Evolutionary conservation across 305 asterid species (phyloP).

Genomic region (Nicotiana rustica): DNA sequence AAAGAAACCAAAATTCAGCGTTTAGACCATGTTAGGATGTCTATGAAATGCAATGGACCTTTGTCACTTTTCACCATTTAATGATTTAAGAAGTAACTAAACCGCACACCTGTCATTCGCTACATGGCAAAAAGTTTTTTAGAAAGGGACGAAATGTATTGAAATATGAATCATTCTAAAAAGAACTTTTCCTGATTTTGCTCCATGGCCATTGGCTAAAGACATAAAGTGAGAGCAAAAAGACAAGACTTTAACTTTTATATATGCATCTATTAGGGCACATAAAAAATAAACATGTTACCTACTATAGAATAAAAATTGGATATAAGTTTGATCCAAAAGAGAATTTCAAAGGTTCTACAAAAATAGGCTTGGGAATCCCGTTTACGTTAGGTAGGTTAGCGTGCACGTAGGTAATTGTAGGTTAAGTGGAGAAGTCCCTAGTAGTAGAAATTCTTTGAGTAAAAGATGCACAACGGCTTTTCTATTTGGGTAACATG

Average conservation of each 20-base stretch:
- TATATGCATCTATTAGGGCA: no score
- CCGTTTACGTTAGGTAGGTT: conserved; percentile 1
- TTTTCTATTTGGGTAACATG: conserved; percentile 6
- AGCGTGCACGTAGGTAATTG: background rate
- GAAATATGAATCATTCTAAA: no score
- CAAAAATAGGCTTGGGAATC: conserved; percentile 1
- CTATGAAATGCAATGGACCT: background rate
- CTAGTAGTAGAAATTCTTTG: background rate
- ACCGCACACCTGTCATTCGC: background rate
- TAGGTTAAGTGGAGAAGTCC: conserved; percentile 18
- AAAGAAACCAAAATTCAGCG: background rate
- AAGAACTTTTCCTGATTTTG: no score
- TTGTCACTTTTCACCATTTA: background rate
- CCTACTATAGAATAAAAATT: background rate
- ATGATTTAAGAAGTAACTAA: background rate
- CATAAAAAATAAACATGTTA: no score
- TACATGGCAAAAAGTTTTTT: background rate
- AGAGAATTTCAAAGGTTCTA: background rate
- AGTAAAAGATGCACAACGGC: conserved; percentile 27
- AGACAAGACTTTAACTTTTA: no score
- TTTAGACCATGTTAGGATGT: background rate
- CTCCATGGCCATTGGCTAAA: no score
- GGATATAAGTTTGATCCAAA: background rate
- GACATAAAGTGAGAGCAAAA: no score
- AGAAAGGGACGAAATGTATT: background rate